Base-by-base conservation (phyloP, 129 eudicot genomes). In the Flaveria linearis region DNA sequence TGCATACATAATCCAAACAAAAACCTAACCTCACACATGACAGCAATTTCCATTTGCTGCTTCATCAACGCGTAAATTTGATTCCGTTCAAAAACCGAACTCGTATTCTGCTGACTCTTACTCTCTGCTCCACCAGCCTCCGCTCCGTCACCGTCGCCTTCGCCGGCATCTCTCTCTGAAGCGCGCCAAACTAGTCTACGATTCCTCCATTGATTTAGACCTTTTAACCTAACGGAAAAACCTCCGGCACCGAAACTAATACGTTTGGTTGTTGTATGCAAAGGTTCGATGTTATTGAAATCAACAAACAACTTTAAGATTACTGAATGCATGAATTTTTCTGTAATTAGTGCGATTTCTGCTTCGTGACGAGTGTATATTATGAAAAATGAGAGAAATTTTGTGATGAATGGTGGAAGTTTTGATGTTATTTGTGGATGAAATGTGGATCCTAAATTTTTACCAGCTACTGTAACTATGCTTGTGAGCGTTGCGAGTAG, bases 31-130 rank as follows among this genome's bases (percentile, higher is more conserved):
- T 95, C 99, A 11, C 94, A 85, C 78, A 89, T 91, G 15, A 93
- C 94, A n/a, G 99, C 99, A 42, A 95, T 89, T 74, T 91, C 96
- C 99, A 95, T 85, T 69, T 91, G 94, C 74, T 91, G 97, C 83
- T 88, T 95, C 81, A 95, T 79, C 76, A 91, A 74, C 23, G 94
- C 94, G 69, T 95, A 91, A 15, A 85, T 86, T 68, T 95, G 97
- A 76, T 82, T 89, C 77, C 96, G 82, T 23, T 89, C 82, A 17
- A 89, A 76, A 20, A 77, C 71, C 72, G 96, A 84, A 61, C 79
- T 80, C 69, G 79, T 64, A 23, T 81, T 84, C 47, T 79, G 60
- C 56, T 71, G 52, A 71, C 77, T 81, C 79, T 79, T 77, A 43
- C 86, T 75, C 69, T 83, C 92, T 36, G 87, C 46, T 23, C 83